phyloP scores from a whole-genome alignment of 1,284 basidiomycete species.

The Puccinia polysora region DNA sequence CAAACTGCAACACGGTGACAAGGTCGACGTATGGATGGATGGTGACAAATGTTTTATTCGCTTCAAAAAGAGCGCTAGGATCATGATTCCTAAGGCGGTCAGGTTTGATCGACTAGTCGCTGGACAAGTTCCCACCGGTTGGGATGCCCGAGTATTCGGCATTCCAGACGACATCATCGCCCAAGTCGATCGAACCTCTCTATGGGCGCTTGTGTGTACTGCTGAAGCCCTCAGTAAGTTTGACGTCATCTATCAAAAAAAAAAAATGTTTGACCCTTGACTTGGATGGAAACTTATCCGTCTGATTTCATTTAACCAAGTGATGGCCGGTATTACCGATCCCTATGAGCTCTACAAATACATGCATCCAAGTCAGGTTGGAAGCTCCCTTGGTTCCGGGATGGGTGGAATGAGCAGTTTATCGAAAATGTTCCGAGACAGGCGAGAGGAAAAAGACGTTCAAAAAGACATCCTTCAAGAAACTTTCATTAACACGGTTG shows the following conservation, averaged over 20 bases:
- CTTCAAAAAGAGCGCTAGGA: constrained; percentile 94
- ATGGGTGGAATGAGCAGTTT: constrained; percentile 48
- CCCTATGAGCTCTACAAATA: constrained; percentile 72
- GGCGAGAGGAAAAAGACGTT: constrained; percentile 91
- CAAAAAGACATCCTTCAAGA: constrained; percentile 98
- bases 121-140: constrained; percentile 94
- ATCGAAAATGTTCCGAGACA: constrained; percentile 92
- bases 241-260: neutral
- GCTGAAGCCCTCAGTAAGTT: constrained; percentile 74
- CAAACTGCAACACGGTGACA: constrained; percentile 93
- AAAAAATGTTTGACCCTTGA: neutral
- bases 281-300: neutral
- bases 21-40: constrained; percentile 83
- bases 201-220: constrained; percentile 92
- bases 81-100: constrained; percentile 91
- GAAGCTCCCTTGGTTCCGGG: constrained; percentile 45
- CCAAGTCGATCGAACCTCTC: constrained; percentile 86
- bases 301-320: constrained; percentile 19
- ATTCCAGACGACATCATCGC: constrained; percentile 96
- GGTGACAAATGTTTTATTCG: constrained; percentile 88
- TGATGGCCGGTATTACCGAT: constrained; percentile 94
- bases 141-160: constrained; percentile 91
- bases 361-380: constrained; percentile 89
- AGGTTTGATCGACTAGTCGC: constrained; percentile 89
- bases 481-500: constrained; percentile 96